Evolutionary conservation across 1,284 basidiomycete genomes (phyloP).

Genomic region (Ganoderma leucocontextum): DNA sequence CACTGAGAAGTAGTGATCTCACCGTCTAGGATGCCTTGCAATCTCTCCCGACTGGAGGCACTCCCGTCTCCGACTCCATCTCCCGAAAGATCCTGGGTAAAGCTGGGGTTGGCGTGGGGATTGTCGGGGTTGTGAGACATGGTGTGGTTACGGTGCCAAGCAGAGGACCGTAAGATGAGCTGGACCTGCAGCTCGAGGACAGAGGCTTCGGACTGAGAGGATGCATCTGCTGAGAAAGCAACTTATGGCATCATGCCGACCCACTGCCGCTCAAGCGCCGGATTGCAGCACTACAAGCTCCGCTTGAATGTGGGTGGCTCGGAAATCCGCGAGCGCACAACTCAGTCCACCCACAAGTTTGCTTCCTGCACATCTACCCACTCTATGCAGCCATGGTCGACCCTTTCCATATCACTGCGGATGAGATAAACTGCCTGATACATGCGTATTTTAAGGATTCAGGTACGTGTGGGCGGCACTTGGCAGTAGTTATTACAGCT

Average conservation of each 20-base stretch:
- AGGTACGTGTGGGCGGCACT: conserved; percentile 49
- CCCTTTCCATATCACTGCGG: conserved; percentile 73
- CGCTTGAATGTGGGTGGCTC: conserved; percentile 17
- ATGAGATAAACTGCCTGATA: conserved; percentile 86
- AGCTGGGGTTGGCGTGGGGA: not conserved
- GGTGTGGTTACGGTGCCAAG: not conserved
- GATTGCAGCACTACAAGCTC: conserved; percentile 18
- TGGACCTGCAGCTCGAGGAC: conserved; percentile 9
- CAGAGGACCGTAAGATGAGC: conserved; percentile 2
- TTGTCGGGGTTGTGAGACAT: not conserved
- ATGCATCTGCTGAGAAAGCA: conserved; percentile 20
- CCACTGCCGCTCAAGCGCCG: not conserved
- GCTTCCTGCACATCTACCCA: conserved; percentile 1
- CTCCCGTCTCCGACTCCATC: conserved; percentile 19
- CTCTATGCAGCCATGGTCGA: conserved; percentile 33
- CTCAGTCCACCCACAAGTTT: not conserved
- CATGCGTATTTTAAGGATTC: conserved; percentile 85
- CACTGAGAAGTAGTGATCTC: not conserved
- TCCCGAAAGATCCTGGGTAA: conserved; percentile 22
- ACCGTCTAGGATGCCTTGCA: conserved; percentile 31
- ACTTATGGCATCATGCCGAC: not conserved
- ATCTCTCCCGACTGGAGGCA: conserved; percentile 18
- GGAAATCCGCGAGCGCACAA: not conserved
- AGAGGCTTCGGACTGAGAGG: not conserved
- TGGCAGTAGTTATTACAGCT: not conserved